Evolutionary conservation across 2,329 filamentous ascomycete species (phyloP).

Genomic region (Colletotrichum spaethianum): DNA sequence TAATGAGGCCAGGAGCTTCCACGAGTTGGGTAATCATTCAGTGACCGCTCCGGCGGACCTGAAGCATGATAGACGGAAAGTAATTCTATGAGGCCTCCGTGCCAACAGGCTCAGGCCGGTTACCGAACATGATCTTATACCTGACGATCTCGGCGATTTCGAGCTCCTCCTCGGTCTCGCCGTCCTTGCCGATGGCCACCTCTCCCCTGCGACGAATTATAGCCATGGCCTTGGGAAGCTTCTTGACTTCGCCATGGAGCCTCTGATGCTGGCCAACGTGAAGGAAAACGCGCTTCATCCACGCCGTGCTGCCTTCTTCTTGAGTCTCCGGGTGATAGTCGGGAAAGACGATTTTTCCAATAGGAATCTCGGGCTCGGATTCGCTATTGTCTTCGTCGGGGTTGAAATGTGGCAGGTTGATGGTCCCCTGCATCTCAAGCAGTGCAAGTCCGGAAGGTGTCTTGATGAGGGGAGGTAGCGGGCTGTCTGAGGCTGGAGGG

Average conservation of each 20-base stretch:
- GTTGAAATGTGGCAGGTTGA: constrained; percentile 76
- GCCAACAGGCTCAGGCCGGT: constrained; percentile 87
- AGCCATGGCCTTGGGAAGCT: constrained; percentile 82
- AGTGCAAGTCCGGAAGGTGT: constrained; percentile 92
- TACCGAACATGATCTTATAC: constrained; percentile 88
- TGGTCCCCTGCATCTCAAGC: constrained; percentile 91
- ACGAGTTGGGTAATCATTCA: not conserved
- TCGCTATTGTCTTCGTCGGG: constrained; percentile 49
- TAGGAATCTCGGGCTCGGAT: constrained; percentile 55
- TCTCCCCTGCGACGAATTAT: constrained; percentile 75
- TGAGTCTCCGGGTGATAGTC: constrained; percentile 72
- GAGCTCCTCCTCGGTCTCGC: constrained; percentile 69
- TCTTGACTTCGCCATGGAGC: constrained; percentile 91
- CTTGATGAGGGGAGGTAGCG: constrained; percentile 86
- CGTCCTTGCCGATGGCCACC: constrained; percentile 26
- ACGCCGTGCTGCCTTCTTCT: constrained; percentile 71
- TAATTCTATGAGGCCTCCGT: constrained; percentile 50
- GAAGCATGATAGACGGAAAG: not conserved
- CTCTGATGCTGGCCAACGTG: constrained; percentile 92
- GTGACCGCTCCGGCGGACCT: not conserved
- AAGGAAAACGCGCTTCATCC: constrained; percentile 92
- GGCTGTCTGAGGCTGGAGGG: constrained; percentile 53
- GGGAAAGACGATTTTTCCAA: constrained; percentile 85
- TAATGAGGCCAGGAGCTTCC: not conserved
- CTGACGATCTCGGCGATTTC: constrained; percentile 91